Base-by-base conservation (phyloP, 2,329 filamentous ascomycete genomes). In the Pezicula neosporulosa region DNA sequence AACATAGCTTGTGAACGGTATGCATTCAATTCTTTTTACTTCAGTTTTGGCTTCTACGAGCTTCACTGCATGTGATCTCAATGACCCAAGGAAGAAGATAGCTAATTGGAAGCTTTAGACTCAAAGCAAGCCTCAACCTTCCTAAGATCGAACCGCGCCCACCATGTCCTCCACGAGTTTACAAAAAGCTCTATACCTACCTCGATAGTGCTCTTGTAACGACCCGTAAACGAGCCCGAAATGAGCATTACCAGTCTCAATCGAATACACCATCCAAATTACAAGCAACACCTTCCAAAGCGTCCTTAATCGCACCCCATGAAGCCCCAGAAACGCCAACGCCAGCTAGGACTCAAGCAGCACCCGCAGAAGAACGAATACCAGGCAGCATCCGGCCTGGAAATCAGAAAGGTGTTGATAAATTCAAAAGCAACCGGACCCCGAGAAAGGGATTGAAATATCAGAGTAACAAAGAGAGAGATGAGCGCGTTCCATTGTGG, bases 1-100 rank as follows among this genome's bases (percentile, higher is more conserved):
- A 86, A 96, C 69, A 81, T 99, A 54, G 94, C 94, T 18, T 97
- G 92, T 66, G 90, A 93, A 61, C 82, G 89, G 88, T 89, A 71
- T 42, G 60, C 45, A 19, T 24, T 33, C 45, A 16, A 19, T 38
- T 45, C n/a, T n/a, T 18, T 38, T 30, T 43, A 43, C 9, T 43
- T 10, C 48, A 15, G 42, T 47, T 53, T 49, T 24, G 24, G 1
- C 24, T 24, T 24, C 24, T 24, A 24, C 2, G 7, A 6, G 5
- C 24, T 24, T 24, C 3, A 4, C 1, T 24, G 7, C 6, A 16
- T 44, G 49, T 52, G 48, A 61, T 67, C 56, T 64, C 28, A 30
- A 36, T n/a, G 19, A 12, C 10, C 6, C 41, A 39, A 27, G 46
- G 24, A 46, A 39, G 37, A 19, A 39, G 7, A 39, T 16, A 39